Evolutionary conservation across 768 basidiomycete genomes (phyloP).

Genomic region (Hysterangium stoloniferum): DNA sequence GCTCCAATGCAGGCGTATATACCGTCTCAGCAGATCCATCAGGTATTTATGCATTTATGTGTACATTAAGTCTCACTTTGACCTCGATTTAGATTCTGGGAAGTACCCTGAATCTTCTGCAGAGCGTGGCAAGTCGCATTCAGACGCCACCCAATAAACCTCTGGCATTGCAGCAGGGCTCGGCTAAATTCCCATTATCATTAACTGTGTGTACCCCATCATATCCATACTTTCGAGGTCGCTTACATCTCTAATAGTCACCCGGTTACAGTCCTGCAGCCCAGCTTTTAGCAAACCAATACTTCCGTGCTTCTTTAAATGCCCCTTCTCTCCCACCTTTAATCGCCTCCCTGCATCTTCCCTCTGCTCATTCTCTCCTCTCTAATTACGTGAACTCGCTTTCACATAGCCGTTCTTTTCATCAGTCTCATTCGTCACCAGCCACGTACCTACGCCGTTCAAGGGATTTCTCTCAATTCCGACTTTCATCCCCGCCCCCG

Average conservation of each 20-base stretch:
- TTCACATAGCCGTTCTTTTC: not conserved
- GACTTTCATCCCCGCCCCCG: not conserved
- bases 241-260: not conserved
- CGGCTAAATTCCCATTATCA: not conserved
- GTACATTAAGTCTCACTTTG: not conserved
- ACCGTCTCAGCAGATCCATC: constrained; percentile 1
- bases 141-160: not conserved
- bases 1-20: constrained; percentile 7
- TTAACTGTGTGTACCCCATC: not conserved
- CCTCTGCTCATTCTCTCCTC: constrained; percentile 3
- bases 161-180: not conserved
- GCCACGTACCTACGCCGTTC: not conserved
- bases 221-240: not conserved
- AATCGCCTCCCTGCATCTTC: constrained; percentile 3
- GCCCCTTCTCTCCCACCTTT: not conserved
- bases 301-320: not conserved
- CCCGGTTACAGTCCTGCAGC: not conserved
- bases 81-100: constrained; percentile 6
- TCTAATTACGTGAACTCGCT: not conserved
- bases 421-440: not conserved
- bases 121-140: constrained; percentile 1
- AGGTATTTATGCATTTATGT: not conserved
- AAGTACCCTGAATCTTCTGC: constrained; percentile 5
- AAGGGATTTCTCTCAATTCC: not conserved
- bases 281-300: not conserved